Base-by-base conservation (phyloP, 169 alveolate genomes). In the Perkinsus olseni region DNA sequence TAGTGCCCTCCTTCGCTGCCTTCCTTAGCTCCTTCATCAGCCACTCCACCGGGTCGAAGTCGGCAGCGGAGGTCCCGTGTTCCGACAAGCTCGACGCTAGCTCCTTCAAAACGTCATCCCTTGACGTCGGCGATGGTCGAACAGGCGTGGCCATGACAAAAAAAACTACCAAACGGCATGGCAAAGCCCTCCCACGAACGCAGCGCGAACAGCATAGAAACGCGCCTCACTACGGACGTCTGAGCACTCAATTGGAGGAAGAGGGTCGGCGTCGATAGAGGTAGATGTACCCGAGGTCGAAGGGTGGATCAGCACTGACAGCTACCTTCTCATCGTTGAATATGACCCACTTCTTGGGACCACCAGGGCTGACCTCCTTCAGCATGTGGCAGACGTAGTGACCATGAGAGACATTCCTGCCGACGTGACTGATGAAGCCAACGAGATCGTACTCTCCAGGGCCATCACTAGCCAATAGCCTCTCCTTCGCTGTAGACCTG, bases 381-480 rank as follows among this genome's bases (percentile, higher is more conserved):
- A 96, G 96, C 74, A 96, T 95, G 94, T 97, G 97, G 93, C 97
- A 96, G 38, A 97, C 96, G 93, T 97, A 97, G 94, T 97, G 98
- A 17, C 98, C 98, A 45, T 97, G 96, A 92, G 95, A 96, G 38
- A 97, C 97, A 94, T 96, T 97, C 91, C 95, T 95, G 91, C 98
- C 98, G 91, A 97, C 95, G 93, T 97, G 98, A 50, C 97, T 95
- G 91, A 97, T 94, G 91, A 96, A 97, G 45, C 97, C 98, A 74
- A 94, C 94, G 92, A 97, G 95, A 91, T 96, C 96, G 93, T 97
- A 97, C 51, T 48, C 92, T 20, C 97, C 97, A 92, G 74, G n/a
- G 10, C 92, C 95, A 38, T 38, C 95, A 4, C 74, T 36, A 6
- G 91, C 95, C 48, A 36, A 39, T 0, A 90, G 92, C n/a, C 92